Evolutionary conservation across 2,329 filamentous ascomycete species (phyloP).

Genomic region (Aureobasidium melanogenum): DNA sequence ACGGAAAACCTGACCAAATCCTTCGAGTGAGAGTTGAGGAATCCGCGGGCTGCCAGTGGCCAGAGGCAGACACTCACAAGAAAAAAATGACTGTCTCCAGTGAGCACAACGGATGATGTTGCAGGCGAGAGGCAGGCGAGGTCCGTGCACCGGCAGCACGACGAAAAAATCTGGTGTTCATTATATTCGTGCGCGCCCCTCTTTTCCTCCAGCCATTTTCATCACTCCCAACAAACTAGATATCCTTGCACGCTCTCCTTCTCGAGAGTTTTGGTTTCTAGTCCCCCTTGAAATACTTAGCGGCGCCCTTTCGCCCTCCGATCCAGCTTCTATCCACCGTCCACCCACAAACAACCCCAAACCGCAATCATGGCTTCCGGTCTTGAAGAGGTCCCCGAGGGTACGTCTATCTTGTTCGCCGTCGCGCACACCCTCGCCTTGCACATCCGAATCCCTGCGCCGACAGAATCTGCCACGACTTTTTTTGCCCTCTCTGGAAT

Average conservation of each 20-base stretch:
- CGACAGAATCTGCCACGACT: neutral
- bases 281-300: conserved; percentile 27
- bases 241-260: conserved; percentile 36
- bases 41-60: neutral
- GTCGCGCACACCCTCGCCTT: neutral
- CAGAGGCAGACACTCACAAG: neutral
- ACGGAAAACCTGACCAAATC: neutral
- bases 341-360: conserved; percentile 30
- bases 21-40: neutral
- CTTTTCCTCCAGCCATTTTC: conserved; percentile 15
- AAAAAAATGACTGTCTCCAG: neutral
- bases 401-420: conserved; percentile 48
- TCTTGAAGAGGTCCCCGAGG: conserved; percentile 95
- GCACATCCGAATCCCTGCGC: neutral
- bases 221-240: conserved; percentile 27
- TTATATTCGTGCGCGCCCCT: conserved; percentile 7
- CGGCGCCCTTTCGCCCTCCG: conserved; percentile 29
- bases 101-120: neutral
- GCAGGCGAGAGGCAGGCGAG: conserved; percentile 2
- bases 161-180: neutral
- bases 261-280: conserved; percentile 39
- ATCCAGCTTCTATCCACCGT: conserved; percentile 28
- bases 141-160: neutral
- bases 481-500: neutral
- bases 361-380: conserved; percentile 97